Conservation (phyloP, 2,329 filamentous ascomycete species). For the Ampelomyces quisqualis region DNA sequence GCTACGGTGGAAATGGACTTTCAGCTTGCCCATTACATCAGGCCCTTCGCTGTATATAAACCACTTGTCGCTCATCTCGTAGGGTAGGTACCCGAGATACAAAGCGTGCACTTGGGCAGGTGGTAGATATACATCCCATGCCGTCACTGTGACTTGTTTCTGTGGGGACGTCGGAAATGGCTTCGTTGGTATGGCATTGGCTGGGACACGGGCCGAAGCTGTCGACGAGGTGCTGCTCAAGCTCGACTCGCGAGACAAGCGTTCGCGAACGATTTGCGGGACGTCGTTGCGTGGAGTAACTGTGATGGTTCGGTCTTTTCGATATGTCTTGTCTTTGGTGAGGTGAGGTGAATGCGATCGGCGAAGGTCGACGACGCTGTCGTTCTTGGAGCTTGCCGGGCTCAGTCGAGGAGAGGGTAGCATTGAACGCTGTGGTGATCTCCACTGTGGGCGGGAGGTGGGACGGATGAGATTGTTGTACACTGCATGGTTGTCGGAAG, state of each 20-base stretch:
- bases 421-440: background rate
- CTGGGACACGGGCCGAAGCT: slow-evolving; percentile 12
- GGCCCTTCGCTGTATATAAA: slow-evolving; percentile 41
- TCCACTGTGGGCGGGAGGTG: slow-evolving; percentile 1
- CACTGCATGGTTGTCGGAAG: background rate
- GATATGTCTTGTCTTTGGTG: slow-evolving; percentile 7
- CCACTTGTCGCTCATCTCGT: slow-evolving; percentile 33
- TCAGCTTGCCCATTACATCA: slow-evolving; percentile 35
- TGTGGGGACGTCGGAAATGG: slow-evolving; percentile 17
- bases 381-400: slow-evolving; percentile 4
- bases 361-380: slow-evolving; percentile 3
- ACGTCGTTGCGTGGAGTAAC: slow-evolving; percentile 12
- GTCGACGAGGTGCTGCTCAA: slow-evolving; percentile 1
- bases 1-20: slow-evolving; percentile 38
- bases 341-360: slow-evolving; percentile 12
- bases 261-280: slow-evolving; percentile 4
- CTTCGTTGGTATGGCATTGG: slow-evolving; percentile 18
- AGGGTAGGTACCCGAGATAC: slow-evolving; percentile 31
- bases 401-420: background rate
- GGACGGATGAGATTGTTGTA: slow-evolving; percentile 3
- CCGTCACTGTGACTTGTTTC: background rate
- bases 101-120: slow-evolving; percentile 33
- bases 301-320: slow-evolving; percentile 4
- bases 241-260: slow-evolving; percentile 1
- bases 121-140: slow-evolving; percentile 38